Percentiles rank a stretch among this genome's conserved stretches.
Conservation (phyloP, 805 yeast genomes). For the Tetrapisispora taiwanensis region DNA sequence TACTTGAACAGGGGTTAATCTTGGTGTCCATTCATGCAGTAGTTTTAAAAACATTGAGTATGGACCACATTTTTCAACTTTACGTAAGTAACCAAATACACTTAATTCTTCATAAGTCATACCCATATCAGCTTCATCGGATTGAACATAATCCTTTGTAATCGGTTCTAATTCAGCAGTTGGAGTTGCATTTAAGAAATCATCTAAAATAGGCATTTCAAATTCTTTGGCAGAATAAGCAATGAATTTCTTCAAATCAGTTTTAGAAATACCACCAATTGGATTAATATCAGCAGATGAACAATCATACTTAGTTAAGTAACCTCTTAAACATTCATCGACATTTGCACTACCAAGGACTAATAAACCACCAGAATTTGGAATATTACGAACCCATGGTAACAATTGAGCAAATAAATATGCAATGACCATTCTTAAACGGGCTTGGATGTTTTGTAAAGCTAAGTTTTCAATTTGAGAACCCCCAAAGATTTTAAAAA, state of each 20-base stretch:
- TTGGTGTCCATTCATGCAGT: constrained; percentile 86
- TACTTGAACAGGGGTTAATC: constrained; percentile 69
- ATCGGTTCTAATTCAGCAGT: constrained; percentile 98
- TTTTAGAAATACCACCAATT: constrained; percentile 96
- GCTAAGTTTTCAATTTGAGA: constrained; percentile 86
- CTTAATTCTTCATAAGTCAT: constrained; percentile 93
- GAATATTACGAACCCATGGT: constrained; percentile 83
- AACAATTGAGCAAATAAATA: constrained; percentile 87
- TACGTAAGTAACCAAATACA: constrained; percentile 80
- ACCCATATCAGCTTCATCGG: constrained; percentile 97
- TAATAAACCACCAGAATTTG: constrained; percentile 55
- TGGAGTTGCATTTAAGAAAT: constrained; percentile 85
- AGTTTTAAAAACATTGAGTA: constrained; percentile 86
- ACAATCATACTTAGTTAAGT: constrained; percentile 92
- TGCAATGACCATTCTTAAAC: constrained; percentile 88
- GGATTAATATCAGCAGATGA: constrained; percentile 97
- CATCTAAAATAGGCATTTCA: constrained; percentile 64
- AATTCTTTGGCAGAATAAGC: constrained; percentile 63
- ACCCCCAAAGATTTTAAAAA: constrained; percentile 90
- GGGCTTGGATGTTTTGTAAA: constrained; percentile 91
- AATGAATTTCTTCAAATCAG: constrained; percentile 80
- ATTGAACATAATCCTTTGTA: constrained; percentile 82
- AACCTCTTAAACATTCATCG: constrained; percentile 93
- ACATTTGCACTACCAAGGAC: constrained; percentile 96
- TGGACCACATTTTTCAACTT: constrained; percentile 93